Conservation (phyloP, 495 filamentous ascomycete genomes). For the Penicillium ucsense region DNA sequence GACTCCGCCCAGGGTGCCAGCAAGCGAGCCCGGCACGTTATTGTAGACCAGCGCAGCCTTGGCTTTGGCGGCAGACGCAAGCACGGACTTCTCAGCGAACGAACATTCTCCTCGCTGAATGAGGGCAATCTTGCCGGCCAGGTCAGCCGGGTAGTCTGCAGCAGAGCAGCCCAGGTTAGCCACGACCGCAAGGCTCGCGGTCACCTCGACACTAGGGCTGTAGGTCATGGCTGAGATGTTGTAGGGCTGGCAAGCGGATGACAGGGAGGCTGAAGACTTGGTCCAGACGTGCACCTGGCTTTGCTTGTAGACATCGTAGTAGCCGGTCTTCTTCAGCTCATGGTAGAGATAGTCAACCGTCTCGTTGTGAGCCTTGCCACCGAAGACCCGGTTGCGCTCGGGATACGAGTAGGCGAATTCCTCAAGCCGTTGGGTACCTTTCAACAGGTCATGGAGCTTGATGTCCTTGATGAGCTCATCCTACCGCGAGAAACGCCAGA, state of each 20-base stretch:
- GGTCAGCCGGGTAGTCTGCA: constrained; percentile 45
- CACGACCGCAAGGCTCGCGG: constrained; percentile 36
- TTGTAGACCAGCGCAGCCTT: constrained; percentile 55
- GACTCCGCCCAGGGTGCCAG: constrained; percentile 45
- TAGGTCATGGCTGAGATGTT: constrained; percentile 31
- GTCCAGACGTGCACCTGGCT: constrained; percentile 37
- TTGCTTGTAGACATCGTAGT: constrained; percentile 55
- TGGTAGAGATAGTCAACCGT: constrained; percentile 55
- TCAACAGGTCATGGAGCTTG: constrained; percentile 22
- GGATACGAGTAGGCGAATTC: constrained; percentile 37
- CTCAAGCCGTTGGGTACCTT: constrained; percentile 29
- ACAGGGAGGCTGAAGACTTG: constrained; percentile 19
- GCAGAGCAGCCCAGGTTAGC: constrained; percentile 46
- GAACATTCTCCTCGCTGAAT: constrained; percentile 52
- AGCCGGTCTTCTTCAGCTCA: constrained; percentile 36
- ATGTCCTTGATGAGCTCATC: constrained; percentile 10
- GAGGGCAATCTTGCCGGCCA: constrained; percentile 50
- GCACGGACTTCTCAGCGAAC: constrained; percentile 50
- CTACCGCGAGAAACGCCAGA: too few species aligned
- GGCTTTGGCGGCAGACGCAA: constrained; percentile 52
- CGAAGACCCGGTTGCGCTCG: constrained; percentile 49
- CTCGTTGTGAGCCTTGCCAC: constrained; percentile 49
- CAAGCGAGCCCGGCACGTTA: constrained; percentile 43
- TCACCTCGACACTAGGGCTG: constrained; percentile 37
- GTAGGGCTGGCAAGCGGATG: constrained; percentile 17